phyloP scores from a whole-genome alignment of 2,329 filamentous ascomycete species.

The Elsinoe arachidis region DNA sequence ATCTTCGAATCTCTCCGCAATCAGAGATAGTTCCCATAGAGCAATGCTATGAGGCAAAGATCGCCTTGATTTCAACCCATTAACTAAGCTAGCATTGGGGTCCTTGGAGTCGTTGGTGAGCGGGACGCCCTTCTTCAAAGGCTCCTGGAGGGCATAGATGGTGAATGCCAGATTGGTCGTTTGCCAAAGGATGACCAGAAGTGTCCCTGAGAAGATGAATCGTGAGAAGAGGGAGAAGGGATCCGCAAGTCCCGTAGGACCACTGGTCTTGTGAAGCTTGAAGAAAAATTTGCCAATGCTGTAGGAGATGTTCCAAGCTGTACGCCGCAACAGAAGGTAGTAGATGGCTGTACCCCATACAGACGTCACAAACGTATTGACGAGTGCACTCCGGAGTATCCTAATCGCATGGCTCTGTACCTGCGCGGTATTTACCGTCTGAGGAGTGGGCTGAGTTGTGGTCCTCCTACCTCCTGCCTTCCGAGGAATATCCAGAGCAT shows the following conservation, averaged over 20 bases:
- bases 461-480: neutral
- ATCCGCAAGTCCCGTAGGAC: conserved; percentile 49
- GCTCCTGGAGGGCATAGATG: conserved; percentile 69
- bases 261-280: conserved; percentile 62
- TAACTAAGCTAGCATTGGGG: conserved; percentile 80
- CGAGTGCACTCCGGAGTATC: neutral
- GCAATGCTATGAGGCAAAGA: conserved; percentile 72
- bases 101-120: conserved; percentile 71
- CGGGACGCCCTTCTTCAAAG: conserved; percentile 74
- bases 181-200: conserved; percentile 68
- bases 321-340: conserved; percentile 50
- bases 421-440: neutral
- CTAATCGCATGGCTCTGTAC: neutral
- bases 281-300: conserved; percentile 63
- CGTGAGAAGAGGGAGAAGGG: conserved; percentile 47
- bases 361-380: conserved; percentile 30
- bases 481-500: conserved; percentile 50
- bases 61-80: conserved; percentile 76
- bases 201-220: conserved; percentile 47
- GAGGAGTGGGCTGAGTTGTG: neutral
- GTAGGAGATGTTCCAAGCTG: conserved; percentile 62
- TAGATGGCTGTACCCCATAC: conserved; percentile 47
- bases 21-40: conserved; percentile 81
- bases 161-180: conserved; percentile 69
- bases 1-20: conserved; percentile 64